Percentiles rank a stretch among this genome's conserved stretches.
Conservation (phyloP, 306 rosid genomes). For the Cyclanthera cordifolia region DNA sequence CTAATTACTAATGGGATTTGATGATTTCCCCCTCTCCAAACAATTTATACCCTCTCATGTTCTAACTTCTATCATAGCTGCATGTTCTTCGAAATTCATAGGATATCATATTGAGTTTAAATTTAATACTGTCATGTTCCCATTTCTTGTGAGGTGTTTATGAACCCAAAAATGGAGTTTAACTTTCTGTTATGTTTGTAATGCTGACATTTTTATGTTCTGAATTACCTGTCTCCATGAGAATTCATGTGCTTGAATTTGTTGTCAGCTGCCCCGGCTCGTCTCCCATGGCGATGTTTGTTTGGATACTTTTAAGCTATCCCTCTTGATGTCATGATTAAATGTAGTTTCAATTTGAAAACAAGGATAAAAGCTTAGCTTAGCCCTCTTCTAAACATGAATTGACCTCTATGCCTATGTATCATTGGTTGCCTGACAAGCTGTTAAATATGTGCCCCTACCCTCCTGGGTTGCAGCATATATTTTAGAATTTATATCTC, state of each 20-base stretch:
- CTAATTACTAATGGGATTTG: neutral
- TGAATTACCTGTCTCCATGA: slow-evolving; percentile 1
- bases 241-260: neutral
- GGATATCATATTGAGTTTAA: neutral
- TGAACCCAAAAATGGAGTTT: neutral
- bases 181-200: neutral
- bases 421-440: neutral
- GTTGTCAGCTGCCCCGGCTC: neutral
- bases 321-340: neutral
- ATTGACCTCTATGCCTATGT: neutral
- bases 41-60: too few relatives aligned
- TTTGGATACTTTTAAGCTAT: neutral
- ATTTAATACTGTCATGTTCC: neutral
- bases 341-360: neutral
- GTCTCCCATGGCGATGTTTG: neutral
- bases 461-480: neutral
- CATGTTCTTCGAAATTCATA: neutral
- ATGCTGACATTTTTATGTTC: neutral
- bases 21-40: slow-evolving; percentile 3
- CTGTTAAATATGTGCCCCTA: neutral
- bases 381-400: neutral
- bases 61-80: slow-evolving; percentile 5
- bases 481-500: neutral
- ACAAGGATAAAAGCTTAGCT: neutral
- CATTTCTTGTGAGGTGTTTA: neutral